A percentile compares a stretch with the other conserved stretches of the same genome.
Conservation (phyloP, 2,329 filamentous ascomycete genomes). For the Ophiostoma fasciatum region DNA sequence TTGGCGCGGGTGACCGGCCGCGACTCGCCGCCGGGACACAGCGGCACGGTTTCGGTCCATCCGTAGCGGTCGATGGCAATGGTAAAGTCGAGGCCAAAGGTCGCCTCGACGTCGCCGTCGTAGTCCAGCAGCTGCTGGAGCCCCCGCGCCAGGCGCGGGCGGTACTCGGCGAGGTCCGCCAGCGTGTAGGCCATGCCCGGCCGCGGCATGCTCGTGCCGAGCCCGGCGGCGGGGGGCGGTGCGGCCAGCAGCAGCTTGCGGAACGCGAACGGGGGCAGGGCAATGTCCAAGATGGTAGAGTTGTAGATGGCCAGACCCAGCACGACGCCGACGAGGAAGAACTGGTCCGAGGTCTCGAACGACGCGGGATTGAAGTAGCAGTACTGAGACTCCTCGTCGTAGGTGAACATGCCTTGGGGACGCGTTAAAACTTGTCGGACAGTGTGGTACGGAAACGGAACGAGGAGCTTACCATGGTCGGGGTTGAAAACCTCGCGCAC, state of each 20-base stretch:
- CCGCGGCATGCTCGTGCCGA: slow-evolving; percentile 36
- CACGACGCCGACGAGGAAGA: slow-evolving; percentile 76
- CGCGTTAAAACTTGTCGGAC: slow-evolving; percentile 1
- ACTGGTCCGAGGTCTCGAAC: slow-evolving; percentile 84
- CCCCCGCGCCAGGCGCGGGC: slow-evolving; percentile 60
- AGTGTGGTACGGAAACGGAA: neutral
- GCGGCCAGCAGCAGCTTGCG: slow-evolving; percentile 70
- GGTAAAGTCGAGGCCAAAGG: slow-evolving; percentile 71
- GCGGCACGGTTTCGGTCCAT: slow-evolving; percentile 46
- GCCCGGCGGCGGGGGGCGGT: slow-evolving; percentile 42
- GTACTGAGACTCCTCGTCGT: slow-evolving; percentile 78
- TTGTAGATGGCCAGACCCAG: slow-evolving; percentile 89
- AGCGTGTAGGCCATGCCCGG: slow-evolving; percentile 58
- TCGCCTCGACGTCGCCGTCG: slow-evolving; percentile 67
- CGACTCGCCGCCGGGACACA: slow-evolving; percentile 59
- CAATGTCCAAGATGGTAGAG: slow-evolving; percentile 80
- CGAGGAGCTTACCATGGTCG: slow-evolving; percentile 52
- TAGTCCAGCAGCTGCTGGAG: slow-evolving; percentile 65
- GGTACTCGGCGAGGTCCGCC: slow-evolving; percentile 70
- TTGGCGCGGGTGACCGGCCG: slow-evolving; percentile 73
- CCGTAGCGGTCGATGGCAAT: slow-evolving; percentile 67
- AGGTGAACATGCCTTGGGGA: slow-evolving; percentile 74
- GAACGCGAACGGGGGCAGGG: slow-evolving; percentile 78
- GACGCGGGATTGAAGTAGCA: slow-evolving; percentile 90
- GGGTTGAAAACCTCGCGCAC: slow-evolving; percentile 85